Evolutionary conservation across 2,329 filamentous ascomycete genomes (phyloP), one percentile per base, ranked within the genome.

Genomic region (Phialocephala sp.): DNA sequence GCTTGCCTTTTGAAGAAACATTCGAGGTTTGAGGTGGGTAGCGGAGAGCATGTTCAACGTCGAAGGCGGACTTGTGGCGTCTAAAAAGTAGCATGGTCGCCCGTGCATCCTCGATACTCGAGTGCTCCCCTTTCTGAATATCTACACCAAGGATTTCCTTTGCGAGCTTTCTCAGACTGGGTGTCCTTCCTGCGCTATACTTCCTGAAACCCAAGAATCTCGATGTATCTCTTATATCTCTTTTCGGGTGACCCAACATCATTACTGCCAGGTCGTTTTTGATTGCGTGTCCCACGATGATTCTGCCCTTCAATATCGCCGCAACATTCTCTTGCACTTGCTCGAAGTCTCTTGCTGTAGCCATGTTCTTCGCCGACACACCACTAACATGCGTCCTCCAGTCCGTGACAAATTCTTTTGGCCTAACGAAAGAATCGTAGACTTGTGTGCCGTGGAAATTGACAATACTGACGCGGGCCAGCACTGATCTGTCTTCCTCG

Each of bases 391-490:
- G 82, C 2, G 94, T 98, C 68, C 95, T 87, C 90, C 94, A 99
- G 78, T 99, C 92, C 15, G 91, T 93, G 1, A 99, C 92, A 63
- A 81, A 83, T 74, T 93, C 89, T 66, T 88, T 87, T 0, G 92
- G 91, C 62, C 87, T 86, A 11, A 98, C 95, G 75, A 91, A 98
- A 14, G 92, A 94, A 81, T 99, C 95, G 84, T 98, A 97, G 55
- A 99, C 82, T 77, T 97, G 93, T 35, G 91, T 87, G 20, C 94
- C 94, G 76, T 97, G 93, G 78, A 94, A 99, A 78, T 98, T 97
- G 71, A 97, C 94, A 18, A 97, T 82, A 75, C 92, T 97, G 63
- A 94, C 92, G 56, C 95, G 87, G 0, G 95, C 95, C 54, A 99
- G 86, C 0, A 88, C 89, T 41, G 92, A 93, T 75, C 89, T 86